phyloP scores from a whole-genome alignment of 805 yeast genomes.

The Lipomyces lipofer region DNA sequence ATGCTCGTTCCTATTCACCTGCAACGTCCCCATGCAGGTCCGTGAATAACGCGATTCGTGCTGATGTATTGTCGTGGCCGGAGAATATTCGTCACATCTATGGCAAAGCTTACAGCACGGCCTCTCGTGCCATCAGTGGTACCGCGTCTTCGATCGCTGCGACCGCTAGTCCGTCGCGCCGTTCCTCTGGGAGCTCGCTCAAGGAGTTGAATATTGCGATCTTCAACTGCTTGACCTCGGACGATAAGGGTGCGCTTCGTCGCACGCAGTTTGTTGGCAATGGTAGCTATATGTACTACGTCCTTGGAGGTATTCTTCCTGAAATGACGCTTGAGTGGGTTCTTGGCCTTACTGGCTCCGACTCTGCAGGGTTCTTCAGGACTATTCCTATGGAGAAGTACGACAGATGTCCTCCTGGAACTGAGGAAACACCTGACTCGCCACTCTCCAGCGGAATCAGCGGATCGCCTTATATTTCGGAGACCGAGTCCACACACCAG shows the following conservation, averaged over 20 bases:
- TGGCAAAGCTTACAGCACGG: constrained; percentile 39
- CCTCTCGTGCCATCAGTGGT: constrained; percentile 28
- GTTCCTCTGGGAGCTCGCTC: constrained; percentile 17
- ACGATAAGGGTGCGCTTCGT: constrained; percentile 9
- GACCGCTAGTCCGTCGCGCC: constrained; percentile 8
- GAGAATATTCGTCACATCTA: constrained; percentile 42
- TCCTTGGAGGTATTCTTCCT: constrained; percentile 27
- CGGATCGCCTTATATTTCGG: constrained; percentile 27
- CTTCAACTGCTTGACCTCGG: constrained; percentile 23
- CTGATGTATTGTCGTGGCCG: constrained; percentile 47
- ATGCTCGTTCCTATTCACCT: constrained; percentile 28
- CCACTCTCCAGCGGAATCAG: constrained; percentile 26
- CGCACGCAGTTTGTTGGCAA: constrained; percentile 29
- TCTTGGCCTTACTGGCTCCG: constrained; percentile 19
- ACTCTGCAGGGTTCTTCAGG: constrained; percentile 5
- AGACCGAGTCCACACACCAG: constrained; percentile 23
- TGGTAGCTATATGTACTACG: constrained; percentile 25
- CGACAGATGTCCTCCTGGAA: neutral
- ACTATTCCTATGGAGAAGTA: constrained; percentile 11
- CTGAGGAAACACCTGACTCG: constrained; percentile 22
- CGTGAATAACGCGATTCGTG: constrained; percentile 40
- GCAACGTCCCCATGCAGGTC: constrained; percentile 32
- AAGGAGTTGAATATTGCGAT: constrained; percentile 26
- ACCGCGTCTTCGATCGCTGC: constrained; percentile 25
- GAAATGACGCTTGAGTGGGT: constrained; percentile 29